These are phyloP conservation scores for Fagopyrum homotropicum DNA, from an alignment of 148 eudicot genomes.

Conservation along the genomic window DNA sequence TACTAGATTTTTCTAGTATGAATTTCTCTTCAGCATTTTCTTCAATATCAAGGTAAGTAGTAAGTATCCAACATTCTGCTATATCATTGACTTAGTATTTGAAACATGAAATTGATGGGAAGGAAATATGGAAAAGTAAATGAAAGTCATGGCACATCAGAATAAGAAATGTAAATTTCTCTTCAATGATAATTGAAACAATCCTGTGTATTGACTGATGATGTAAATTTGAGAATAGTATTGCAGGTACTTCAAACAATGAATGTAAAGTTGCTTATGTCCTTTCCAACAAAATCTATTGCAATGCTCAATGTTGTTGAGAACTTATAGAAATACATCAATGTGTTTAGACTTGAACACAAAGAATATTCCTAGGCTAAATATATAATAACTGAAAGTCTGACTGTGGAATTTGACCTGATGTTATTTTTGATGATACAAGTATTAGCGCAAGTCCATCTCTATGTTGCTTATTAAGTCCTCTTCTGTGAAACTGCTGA, in stretches of 20 bases:
- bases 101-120: too few species aligned
- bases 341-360: slow-evolving; percentile 9
- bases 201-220: slow-evolving; percentile 32
- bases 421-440: slow-evolving; percentile 54
- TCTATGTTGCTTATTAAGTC: slow-evolving; percentile 97
- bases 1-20: too few species aligned
- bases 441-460: slow-evolving; percentile 88
- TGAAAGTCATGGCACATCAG: not conserved
- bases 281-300: slow-evolving; percentile 65
- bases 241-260: not conserved
- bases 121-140: slow-evolving; percentile 8
- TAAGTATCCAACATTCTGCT: too few species aligned
- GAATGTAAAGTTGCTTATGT: slow-evolving; percentile 17
- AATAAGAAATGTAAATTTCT: slow-evolving; percentile 50
- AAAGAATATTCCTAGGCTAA: not conserved
- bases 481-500: slow-evolving; percentile 81
- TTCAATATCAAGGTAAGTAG: too few species aligned
- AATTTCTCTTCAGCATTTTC: too few species aligned
- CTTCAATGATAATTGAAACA: slow-evolving; percentile 62
- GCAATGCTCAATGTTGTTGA: slow-evolving; percentile 77
- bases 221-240: not conserved
- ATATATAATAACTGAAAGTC: slow-evolving; percentile 45
- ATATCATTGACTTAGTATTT: too few species aligned
- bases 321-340: slow-evolving; percentile 38
- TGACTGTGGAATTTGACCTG: slow-evolving; percentile 77